Base-by-base conservation (phyloP, 805 yeast genomes). In the Candida jianshihensis region DNA sequence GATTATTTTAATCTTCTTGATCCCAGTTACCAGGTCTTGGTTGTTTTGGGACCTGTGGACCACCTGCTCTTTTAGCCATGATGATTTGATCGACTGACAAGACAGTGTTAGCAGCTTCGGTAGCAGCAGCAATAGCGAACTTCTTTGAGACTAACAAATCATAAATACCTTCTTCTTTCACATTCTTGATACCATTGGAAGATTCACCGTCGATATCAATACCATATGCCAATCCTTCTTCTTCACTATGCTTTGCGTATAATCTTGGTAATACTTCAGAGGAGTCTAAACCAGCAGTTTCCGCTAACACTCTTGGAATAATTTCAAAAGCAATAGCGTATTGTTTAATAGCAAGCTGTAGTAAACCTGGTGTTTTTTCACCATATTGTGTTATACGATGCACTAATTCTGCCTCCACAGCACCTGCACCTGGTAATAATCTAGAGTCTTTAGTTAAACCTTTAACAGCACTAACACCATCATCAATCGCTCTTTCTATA, bases 11-110 rank as follows among this genome's bases (percentile, higher is more conserved):
- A 63, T 89, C 96, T 42, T 73, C 96, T 62, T 81, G 92, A 56
- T 88, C 97, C 97, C 97, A 88, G 66, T 87, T 88, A 42, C 96
- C 96, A 31, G 92, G 90, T 60, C 78, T 78, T 48, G 81, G 81
- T 56, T 84, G 94, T 51, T 71, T 66, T 46, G 73, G 69, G 24
- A 96, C 96, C 73, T 88, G 80, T 33, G 98, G 98, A 17, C 98
- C 98, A 47, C 98, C 98, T 2, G 97, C 97, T 59, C 96, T 78
- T 75, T 90, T 90, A 31, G 98, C 97, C 92, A 90, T 92, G 57
- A 90, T 92, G 53, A 90, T 90, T 71, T 90, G 97, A 60, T 92
- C 97, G 34, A 92, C 92, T 19, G 95, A 79, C 44, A 89, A 70
- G 36, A 89, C 81, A 5, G 97, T 92, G 44, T 73, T 75, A 12